A percentile compares a stretch with the other conserved stretches of the same genome.
Conservation (phyloP, 1,139 yeast species). For the Kodamaea alishanica region DNA sequence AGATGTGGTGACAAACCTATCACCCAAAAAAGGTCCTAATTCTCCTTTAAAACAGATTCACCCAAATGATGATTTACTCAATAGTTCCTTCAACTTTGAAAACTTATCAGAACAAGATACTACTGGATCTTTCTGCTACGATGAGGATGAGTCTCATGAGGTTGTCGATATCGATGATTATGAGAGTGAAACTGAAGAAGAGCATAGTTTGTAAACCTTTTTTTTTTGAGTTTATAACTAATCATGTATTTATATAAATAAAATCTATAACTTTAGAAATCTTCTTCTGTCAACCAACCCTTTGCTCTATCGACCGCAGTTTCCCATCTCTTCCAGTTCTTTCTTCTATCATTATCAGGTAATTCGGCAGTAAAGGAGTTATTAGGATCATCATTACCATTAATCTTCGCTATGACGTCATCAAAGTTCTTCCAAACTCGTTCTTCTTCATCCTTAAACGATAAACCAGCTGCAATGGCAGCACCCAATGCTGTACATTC, state of each 20-base stretch:
- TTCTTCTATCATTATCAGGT: slow-evolving; percentile 58
- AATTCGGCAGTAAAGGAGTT: slow-evolving; percentile 56
- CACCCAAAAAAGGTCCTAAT: slow-evolving; percentile 12
- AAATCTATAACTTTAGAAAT: slow-evolving; percentile 9
- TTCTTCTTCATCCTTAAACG: slow-evolving; percentile 53
- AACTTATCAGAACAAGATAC: slow-evolving; percentile 15
- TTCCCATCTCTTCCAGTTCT: slow-evolving; percentile 75
- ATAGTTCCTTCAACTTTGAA: slow-evolving; percentile 29
- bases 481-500: slow-evolving; percentile 97
- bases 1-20: slow-evolving; percentile 15
- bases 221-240: not conserved
- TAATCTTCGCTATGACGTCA: slow-evolving; percentile 48
- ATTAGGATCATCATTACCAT: slow-evolving; percentile 32
- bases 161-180: slow-evolving; percentile 28
- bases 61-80: slow-evolving; percentile 14
- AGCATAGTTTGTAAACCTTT: not conserved
- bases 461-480: slow-evolving; percentile 91
- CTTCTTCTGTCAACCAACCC: slow-evolving; percentile 65
- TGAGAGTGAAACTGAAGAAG: slow-evolving; percentile 16
- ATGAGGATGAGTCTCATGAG: slow-evolving; percentile 8
- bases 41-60: slow-evolving; percentile 2
- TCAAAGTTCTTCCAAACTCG: slow-evolving; percentile 74
- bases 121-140: slow-evolving; percentile 8
- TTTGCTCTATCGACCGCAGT: slow-evolving; percentile 71
- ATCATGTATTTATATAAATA: too few species aligned